Base-by-base conservation (phyloP, 331 rosid genomes). In the Pyrus hybrid region DNA sequence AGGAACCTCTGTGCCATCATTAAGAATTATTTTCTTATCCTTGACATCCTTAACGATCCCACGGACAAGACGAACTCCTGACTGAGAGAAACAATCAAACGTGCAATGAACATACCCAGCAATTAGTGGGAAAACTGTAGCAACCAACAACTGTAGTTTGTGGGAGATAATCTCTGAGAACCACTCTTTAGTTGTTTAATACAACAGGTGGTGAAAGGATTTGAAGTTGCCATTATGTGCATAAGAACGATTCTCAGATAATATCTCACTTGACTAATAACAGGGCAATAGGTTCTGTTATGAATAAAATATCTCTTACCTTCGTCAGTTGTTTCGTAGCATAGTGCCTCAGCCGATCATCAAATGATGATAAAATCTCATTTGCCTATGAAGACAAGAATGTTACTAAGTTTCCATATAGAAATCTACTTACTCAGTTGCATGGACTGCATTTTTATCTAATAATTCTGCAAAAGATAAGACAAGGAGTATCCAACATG, bases 1-100 rank as follows among this genome's bases (percentile, higher is more conserved):
- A 61, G 99, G 97, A 76, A 95, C 97, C 86, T 95, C 97, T 8
- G 91, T 86, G 78, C 91, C 99, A 86, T 95, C 97, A 63, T 82
- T 86, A 51, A 95, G 99, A 81, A 92, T 75, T 76, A 95, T 82
- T 77, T 79, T 90, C 76, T 87, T 74, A 74, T 86, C 91, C 72
- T 86, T 53, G 65, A 95, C 97, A 75, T 92, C 97, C 83, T 95
- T 95, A 72, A 92, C 99, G 63, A 86, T 80, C 67, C 99, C 99
- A 26, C 88, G 96, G 16, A 95, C 91, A 76, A 95, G 97, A 74
- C 83, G 93, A 37, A 95, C 97, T 86, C 97, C 99, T 80, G 99
- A 92, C 99, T 95, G 99, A 74, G 74, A 73, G 30, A 86, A 77
- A 74, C 62, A 35, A 82, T 51, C 32, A 68, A 74, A 84, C 75